These are phyloP conservation scores for Dothidotthia symphoricarpi DNA, from an alignment of 2,329 filamentous ascomycete genomes.

Conservation along the genomic window DNA sequence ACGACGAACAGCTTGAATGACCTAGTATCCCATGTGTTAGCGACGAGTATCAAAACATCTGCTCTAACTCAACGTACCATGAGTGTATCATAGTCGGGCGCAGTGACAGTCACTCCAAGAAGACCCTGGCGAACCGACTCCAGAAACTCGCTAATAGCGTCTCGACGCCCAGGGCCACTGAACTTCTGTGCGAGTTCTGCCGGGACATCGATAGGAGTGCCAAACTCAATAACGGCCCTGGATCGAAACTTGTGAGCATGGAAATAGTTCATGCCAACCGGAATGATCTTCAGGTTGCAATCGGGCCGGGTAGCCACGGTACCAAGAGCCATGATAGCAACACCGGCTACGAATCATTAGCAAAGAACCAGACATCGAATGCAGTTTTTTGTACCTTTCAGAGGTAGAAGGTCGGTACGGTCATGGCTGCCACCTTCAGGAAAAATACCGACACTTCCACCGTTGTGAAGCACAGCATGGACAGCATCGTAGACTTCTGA, in stretches of 20 bases:
- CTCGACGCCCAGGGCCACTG: slow-evolving; percentile 67
- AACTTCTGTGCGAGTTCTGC: slow-evolving; percentile 81
- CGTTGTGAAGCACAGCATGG: slow-evolving; percentile 75
- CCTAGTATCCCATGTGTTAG: slow-evolving; percentile 45
- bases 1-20: slow-evolving; percentile 89
- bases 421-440: slow-evolving; percentile 96
- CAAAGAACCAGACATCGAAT: neutral
- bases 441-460: slow-evolving; percentile 93
- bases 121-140: slow-evolving; percentile 84
- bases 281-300: slow-evolving; percentile 90
- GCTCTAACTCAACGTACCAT: slow-evolving; percentile 57
- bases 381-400: slow-evolving; percentile 56
- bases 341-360: slow-evolving; percentile 62
- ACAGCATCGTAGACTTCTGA: slow-evolving; percentile 91
- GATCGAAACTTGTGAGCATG: slow-evolving; percentile 98
- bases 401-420: slow-evolving; percentile 81
- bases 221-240: slow-evolving; percentile 92
- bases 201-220: slow-evolving; percentile 81
- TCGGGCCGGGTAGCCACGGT: slow-evolving; percentile 81
- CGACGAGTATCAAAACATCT: no score
- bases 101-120: slow-evolving; percentile 83
- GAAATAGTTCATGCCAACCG: slow-evolving; percentile 99
- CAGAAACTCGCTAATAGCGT: slow-evolving; percentile 80
- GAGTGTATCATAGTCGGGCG: slow-evolving; percentile 91
- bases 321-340: slow-evolving; percentile 96